A percentile compares a stretch with the other conserved stretches of the same genome.
Conservation (phyloP, 257 asterid genomes). For the Parsonsia alboflavescens region DNA sequence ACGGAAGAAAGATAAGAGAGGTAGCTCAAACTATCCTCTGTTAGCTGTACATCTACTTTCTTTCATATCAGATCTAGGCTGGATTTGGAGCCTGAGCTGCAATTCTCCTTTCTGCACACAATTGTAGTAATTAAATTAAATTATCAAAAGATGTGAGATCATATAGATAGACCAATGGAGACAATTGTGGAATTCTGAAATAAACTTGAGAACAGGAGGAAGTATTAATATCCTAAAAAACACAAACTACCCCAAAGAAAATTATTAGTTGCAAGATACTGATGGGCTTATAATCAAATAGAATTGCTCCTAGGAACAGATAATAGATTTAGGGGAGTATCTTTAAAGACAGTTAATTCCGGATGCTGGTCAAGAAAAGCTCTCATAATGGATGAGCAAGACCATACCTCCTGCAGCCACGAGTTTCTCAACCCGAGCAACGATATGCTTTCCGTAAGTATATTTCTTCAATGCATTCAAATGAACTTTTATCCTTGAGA, state of each 20-base stretch:
- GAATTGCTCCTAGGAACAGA: not conserved
- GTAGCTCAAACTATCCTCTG: conserved; percentile 42
- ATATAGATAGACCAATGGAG: not conserved
- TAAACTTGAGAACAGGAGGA: not conserved
- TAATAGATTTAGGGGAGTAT: not conserved
- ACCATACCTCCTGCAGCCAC: conserved; percentile 46
- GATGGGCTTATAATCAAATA: not conserved
- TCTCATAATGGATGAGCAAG: not conserved
- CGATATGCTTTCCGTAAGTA: conserved; percentile 45
- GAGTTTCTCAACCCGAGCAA: conserved; percentile 46
- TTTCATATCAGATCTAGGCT: conserved; percentile 18
- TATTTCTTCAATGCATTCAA: conserved; percentile 41
- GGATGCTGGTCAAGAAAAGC: not conserved
- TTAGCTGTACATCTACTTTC: conserved; percentile 34
- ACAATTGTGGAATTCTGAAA: not conserved
- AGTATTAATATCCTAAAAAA: not conserved
- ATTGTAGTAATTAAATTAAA: not conserved
- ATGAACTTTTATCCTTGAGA: conserved; percentile 42
- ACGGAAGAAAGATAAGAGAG: conserved; percentile 24
- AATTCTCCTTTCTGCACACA: conserved; percentile 32
- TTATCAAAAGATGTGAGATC: no score
- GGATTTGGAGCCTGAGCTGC: conserved; percentile 24
- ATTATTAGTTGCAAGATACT: not conserved
- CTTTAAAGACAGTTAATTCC: not conserved
- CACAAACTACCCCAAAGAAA: not conserved